phyloP scores from a whole-genome alignment of 1,284 basidiomycete genomes.

The Sporisorium iseilematis-ciliati region DNA sequence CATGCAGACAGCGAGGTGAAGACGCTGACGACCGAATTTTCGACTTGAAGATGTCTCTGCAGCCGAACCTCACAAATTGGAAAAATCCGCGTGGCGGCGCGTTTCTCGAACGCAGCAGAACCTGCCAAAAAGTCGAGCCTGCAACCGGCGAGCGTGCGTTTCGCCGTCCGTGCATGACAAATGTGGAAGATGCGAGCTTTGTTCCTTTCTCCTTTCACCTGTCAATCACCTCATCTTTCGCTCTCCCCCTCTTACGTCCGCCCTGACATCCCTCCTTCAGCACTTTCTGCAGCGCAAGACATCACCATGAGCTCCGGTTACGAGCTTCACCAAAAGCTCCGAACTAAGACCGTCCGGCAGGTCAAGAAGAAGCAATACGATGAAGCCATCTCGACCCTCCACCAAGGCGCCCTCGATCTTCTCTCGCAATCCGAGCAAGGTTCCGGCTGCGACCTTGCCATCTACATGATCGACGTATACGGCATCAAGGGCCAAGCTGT shows the following conservation, averaged over 20 bases:
- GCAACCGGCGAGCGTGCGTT: background rate
- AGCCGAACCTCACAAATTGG: background rate
- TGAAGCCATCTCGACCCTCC: slow-evolving; percentile 60
- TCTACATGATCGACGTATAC: slow-evolving; percentile 68
- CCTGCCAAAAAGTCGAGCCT: background rate
- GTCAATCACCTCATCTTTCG: background rate
- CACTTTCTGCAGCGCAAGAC: background rate
- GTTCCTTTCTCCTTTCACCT: slow-evolving; percentile 1
- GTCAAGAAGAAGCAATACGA: slow-evolving; percentile 67
- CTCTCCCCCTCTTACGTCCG: background rate
- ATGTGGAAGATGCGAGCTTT: slow-evolving; percentile 4
- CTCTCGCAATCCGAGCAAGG: slow-evolving; percentile 65
- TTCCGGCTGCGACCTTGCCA: slow-evolving; percentile 66
- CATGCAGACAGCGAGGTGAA: no score
- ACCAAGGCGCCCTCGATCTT: slow-evolving; percentile 57
- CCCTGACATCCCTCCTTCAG: background rate
- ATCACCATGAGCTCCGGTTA: slow-evolving; percentile 55
- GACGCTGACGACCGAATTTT: no score
- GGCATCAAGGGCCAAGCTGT: slow-evolving; percentile 38
- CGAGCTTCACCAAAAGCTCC: slow-evolving; percentile 68
- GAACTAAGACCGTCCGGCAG: slow-evolving; percentile 67
- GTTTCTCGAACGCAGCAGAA: slow-evolving; percentile 2
- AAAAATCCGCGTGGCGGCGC: background rate
- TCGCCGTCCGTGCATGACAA: slow-evolving; percentile 26
- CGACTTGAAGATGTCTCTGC: background rate